Percentiles rank a stretch among this genome's conserved stretches.
phyloP scores from a whole-genome alignment of 2,329 filamentous ascomycete genomes.

The Paraphaeosphaeria minitans region DNA sequence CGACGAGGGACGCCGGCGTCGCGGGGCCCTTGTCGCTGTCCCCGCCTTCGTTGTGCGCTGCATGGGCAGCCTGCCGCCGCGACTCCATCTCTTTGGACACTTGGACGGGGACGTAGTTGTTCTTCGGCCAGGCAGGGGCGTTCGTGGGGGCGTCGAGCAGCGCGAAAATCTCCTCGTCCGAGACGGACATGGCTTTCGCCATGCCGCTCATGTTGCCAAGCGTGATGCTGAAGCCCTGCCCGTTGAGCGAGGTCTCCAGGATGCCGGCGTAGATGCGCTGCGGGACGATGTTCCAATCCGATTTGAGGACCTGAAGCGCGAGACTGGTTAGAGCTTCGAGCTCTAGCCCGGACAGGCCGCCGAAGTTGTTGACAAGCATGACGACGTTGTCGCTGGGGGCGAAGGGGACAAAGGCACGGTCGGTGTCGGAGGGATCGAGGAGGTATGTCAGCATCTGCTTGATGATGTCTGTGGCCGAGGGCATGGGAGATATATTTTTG shows the following conservation, averaged over 20 bases:
- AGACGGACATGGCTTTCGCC: slow-evolving; percentile 48
- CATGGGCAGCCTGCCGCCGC: slow-evolving; percentile 37
- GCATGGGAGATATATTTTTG: slow-evolving; percentile 54
- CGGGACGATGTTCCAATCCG: slow-evolving; percentile 56
- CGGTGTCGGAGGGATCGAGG: slow-evolving; percentile 53
- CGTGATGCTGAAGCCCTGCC: slow-evolving; percentile 62
- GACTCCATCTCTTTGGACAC: slow-evolving; percentile 33
- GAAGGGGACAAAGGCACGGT: slow-evolving; percentile 57
- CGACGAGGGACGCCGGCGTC: slow-evolving; percentile 49
- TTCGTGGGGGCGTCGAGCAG: slow-evolving; percentile 58
- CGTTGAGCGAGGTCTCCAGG: slow-evolving; percentile 61
- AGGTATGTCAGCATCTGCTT: slow-evolving; percentile 56
- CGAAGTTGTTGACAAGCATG: slow-evolving; percentile 57
- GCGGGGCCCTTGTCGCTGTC: slow-evolving; percentile 33
- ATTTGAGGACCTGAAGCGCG: slow-evolving; percentile 47
- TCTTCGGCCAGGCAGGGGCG: slow-evolving; percentile 59
- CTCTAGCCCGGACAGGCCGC: slow-evolving; percentile 55
- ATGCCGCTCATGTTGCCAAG: slow-evolving; percentile 58
- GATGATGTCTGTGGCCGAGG: slow-evolving; percentile 55
- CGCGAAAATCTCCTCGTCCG: slow-evolving; percentile 50
- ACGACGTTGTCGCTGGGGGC: slow-evolving; percentile 51
- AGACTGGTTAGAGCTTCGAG: slow-evolving; percentile 55
- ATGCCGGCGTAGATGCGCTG: slow-evolving; percentile 54
- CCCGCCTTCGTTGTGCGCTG: slow-evolving; percentile 25
- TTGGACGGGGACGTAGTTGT: slow-evolving; percentile 46